Percentiles rank a stretch among this genome's conserved stretches.
Evolutionary conservation across 176 grass and related monocot species (phyloP).

Genomic region (Paspalum notatum): DNA sequence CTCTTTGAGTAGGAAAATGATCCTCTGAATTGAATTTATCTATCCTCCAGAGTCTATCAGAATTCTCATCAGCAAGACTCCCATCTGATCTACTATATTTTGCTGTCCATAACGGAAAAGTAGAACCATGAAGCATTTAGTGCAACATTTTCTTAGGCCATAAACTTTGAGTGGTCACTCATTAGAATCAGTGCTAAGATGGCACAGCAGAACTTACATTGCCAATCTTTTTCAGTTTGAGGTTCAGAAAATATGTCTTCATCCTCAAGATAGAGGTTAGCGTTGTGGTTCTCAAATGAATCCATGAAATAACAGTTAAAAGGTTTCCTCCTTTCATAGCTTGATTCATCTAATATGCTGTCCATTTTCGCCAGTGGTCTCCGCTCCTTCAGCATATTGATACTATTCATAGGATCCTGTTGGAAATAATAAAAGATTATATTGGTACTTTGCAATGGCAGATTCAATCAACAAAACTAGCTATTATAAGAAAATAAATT

Average conservation of each 20-base stretch:
- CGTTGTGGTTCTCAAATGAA: conserved; percentile 40
- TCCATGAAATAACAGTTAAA: conserved; percentile 41
- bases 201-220: conserved; percentile 47
- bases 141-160: conserved; percentile 28
- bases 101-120: conserved; percentile 32
- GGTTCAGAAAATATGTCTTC: conserved; percentile 45
- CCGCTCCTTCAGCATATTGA: conserved; percentile 45
- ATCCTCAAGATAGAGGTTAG: conserved; percentile 43
- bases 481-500: background rate
- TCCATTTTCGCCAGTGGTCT: conserved; percentile 33
- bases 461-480: conserved; percentile 14
- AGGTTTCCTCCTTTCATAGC: conserved; percentile 27
- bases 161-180: conserved; percentile 5
- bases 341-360: conserved; percentile 40
- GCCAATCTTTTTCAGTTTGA: conserved; percentile 41
- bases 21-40: conserved; percentile 38
- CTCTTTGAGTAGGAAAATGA: conserved; percentile 42
- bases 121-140: background rate
- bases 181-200: conserved; percentile 33
- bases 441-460: conserved; percentile 11
- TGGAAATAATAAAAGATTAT: background rate
- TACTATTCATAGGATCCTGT: conserved; percentile 55
- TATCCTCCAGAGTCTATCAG: conserved; percentile 43
- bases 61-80: conserved; percentile 38
- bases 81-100: conserved; percentile 34